Evolutionary conservation across 2,329 filamentous ascomycete genomes (phyloP), one percentile per base, ranked within the genome.

Genomic region (Fusarium dimerum): DNA sequence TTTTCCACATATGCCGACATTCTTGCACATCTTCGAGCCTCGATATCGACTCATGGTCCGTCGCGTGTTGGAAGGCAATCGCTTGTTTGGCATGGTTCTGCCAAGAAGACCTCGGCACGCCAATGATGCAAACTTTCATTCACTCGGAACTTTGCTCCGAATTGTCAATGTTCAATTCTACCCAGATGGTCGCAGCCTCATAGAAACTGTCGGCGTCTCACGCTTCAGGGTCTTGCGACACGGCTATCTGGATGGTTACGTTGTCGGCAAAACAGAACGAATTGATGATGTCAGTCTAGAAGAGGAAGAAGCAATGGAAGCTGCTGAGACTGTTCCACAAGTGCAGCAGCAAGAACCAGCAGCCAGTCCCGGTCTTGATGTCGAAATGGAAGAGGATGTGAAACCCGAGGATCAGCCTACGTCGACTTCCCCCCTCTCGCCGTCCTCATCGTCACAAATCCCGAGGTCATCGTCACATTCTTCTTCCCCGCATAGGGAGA

Each of bases 11-110:
- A 91, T 93, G 83, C 90, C 88, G 0, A 92, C 90, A 0, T 94
- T 94, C 61, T 76, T 96, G 3, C 89, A 95, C 63, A 83, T 97
- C n/a, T 96, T 96, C 66, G 92, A 96, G 68, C 89, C 90, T n/a
- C 82, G 89, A 7, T 96, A 96, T 68, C 84, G 90, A 8, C 78
- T 94, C n/a, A 94, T 96, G 90, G 87, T 96, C 38, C 82, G 88
- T 43, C 83, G 91, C 36, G 88, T 85, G 0, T 76, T 95, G 48
- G 87, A 92, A 56, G 84, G 85, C 0, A 83, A 88, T 54, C 78
- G 83, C 13, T 89, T 84, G 20, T 96, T 97, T 65, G 92, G 92
- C 20, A 96, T 96, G 89, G 81, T 96, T 16, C 80, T 90, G 65
- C 85, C 86, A 56, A 89, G 87, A 60, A 75, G 82, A 73, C 44